These are phyloP conservation scores for Pichia cephalocereana DNA, from an alignment of 805 yeast genomes.

Conservation along the genomic window DNA sequence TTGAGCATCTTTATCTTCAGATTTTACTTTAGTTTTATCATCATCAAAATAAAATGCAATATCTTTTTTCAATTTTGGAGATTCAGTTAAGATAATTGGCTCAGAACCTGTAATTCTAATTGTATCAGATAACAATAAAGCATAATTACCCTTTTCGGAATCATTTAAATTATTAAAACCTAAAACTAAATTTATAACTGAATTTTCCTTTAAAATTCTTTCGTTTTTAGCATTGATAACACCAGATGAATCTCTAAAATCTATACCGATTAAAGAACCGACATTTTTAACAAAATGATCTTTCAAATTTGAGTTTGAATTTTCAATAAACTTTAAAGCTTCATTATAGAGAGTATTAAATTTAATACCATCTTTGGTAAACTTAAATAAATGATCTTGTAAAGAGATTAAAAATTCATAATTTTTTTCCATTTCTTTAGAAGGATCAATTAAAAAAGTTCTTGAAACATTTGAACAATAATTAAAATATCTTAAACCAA, in stretches of 20 bases:
- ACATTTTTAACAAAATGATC: slow-evolving; percentile 62
- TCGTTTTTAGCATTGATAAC: slow-evolving; percentile 67
- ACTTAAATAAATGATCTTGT: slow-evolving; percentile 53
- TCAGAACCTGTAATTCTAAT: slow-evolving; percentile 55
- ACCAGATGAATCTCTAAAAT: slow-evolving; percentile 72
- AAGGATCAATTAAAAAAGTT: slow-evolving; percentile 84
- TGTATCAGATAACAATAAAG: slow-evolving; percentile 74
- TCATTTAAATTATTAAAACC: slow-evolving; percentile 63
- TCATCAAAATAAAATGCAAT: slow-evolving; percentile 77
- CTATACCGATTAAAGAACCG: slow-evolving; percentile 87
- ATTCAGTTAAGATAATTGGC: slow-evolving; percentile 62
- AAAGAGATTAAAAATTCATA: slow-evolving; percentile 68
- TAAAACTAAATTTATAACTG: slow-evolving; percentile 63
- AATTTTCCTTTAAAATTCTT: slow-evolving; percentile 57
- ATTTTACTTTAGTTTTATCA: slow-evolving; percentile 18
- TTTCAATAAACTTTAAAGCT: slow-evolving; percentile 49
- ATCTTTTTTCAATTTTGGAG: slow-evolving; percentile 62
- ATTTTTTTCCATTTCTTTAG: slow-evolving; percentile 65
- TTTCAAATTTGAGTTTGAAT: slow-evolving; percentile 57
- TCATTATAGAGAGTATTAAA: slow-evolving; percentile 62
- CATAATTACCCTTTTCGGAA: slow-evolving; percentile 49
- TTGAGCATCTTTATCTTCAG: neutral
- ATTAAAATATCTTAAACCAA: slow-evolving; percentile 80
- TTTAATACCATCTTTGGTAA: slow-evolving; percentile 57
- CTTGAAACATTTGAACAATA: slow-evolving; percentile 85